phyloP scores from a whole-genome alignment of 1,139 yeast species.

The Magnusiomyces fungicola region DNA sequence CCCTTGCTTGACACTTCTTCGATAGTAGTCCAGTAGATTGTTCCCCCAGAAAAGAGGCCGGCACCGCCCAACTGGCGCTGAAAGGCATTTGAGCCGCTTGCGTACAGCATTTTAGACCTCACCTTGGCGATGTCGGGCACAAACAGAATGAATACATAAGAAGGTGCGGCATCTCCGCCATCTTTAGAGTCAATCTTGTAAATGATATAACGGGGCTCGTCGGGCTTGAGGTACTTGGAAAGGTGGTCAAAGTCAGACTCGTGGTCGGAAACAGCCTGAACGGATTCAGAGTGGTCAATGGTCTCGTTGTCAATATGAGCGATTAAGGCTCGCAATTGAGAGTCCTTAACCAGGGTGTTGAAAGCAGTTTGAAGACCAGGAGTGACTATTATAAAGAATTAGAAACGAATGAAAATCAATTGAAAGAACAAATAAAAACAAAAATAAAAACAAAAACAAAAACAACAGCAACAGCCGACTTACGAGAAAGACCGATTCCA shows the following conservation, averaged over 20 bases:
- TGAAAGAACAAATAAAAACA: background rate
- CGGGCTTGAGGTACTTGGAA: conserved; percentile 36
- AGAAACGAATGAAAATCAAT: background rate
- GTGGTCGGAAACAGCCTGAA: conserved; percentile 29
- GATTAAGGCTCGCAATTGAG: conserved; percentile 22
- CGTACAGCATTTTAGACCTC: conserved; percentile 85
- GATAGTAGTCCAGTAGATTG: conserved; percentile 47
- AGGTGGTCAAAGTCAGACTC: conserved; percentile 37
- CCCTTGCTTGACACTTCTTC: conserved; percentile 53
- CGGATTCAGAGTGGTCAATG: conserved; percentile 28
- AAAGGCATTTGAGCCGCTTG: conserved; percentile 76
- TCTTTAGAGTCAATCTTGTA: conserved; percentile 33
- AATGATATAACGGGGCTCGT: conserved; percentile 56
- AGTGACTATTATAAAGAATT: background rate
- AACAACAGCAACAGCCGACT: background rate
- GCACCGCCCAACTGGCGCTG: conserved; percentile 64
- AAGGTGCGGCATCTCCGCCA: conserved; percentile 22
- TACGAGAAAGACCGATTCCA: no score
- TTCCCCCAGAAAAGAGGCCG: conserved; percentile 47
- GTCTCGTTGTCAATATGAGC: conserved; percentile 30
- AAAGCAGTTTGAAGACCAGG: conserved; percentile 9
- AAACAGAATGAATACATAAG: conserved; percentile 59
- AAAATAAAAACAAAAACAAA: background rate
- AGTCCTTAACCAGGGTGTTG: background rate
- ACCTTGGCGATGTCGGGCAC: conserved; percentile 86